These are phyloP conservation scores for Akebia trifoliata DNA, from an alignment of 164 flowering plant species.

Conservation along the genomic window DNA sequence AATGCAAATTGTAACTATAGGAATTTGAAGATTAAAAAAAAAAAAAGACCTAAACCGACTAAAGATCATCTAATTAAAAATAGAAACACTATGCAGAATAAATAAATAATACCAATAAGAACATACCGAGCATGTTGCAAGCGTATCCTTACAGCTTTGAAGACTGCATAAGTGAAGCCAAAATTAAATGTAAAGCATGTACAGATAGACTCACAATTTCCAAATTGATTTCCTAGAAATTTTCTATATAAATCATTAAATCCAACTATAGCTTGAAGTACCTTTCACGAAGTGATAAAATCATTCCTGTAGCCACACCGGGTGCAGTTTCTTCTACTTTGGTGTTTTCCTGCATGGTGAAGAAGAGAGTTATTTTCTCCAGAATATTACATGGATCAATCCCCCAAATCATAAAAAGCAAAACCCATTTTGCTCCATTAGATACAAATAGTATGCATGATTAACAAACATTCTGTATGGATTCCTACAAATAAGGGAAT, in stretches of 20 bases:
- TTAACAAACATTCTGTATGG: too few relatives aligned
- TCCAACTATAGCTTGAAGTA: conserved; percentile 16
- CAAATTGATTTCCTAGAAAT: background rate
- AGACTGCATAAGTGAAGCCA: conserved; percentile 51
- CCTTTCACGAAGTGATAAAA: conserved; percentile 90
- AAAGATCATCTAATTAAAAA: background rate
- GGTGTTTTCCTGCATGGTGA: conserved; percentile 32
- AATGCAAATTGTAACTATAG: too few relatives aligned
- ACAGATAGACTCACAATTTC: background rate
- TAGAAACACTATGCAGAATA: background rate
- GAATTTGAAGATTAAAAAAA: too few relatives aligned
- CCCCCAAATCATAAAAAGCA: background rate
- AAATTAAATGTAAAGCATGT: conserved; percentile 2
- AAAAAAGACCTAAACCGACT: too few relatives aligned
- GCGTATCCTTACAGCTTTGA: conserved; percentile 60
- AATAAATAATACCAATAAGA: background rate
- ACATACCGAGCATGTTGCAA: conserved; percentile 68
- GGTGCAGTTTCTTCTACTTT: conserved; percentile 80
- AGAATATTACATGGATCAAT: background rate
- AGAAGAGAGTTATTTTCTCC: background rate
- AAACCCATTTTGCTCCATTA: too few relatives aligned
- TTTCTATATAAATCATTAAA: too few relatives aligned
- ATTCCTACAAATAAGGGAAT: too few relatives aligned
- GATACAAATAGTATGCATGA: too few relatives aligned
- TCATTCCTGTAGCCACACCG: conserved; percentile 88